Percentiles rank a stretch among this genome's conserved stretches.
Conservation (phyloP, 192 early-diverging fungal species). For the Chytriomyces confervae region DNA sequence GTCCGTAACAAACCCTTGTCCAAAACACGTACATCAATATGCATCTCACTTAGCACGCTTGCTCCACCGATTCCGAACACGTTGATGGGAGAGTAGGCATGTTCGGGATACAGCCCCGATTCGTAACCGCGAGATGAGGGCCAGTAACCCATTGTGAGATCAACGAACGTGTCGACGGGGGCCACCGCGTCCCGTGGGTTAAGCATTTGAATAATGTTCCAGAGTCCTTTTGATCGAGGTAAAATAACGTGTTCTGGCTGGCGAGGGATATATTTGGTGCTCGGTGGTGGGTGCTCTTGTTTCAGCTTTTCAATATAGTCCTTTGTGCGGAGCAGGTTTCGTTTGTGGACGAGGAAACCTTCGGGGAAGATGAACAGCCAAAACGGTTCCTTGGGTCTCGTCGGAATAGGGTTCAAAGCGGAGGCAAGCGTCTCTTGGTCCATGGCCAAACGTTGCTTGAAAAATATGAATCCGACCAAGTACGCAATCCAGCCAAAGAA, state of each 20-base stretch:
- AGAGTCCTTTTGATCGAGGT: constrained; percentile 19
- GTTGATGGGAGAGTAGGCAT: neutral
- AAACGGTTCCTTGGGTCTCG: constrained; percentile 8
- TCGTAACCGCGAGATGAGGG: constrained; percentile 26
- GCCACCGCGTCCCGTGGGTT: neutral
- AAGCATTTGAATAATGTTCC: neutral
- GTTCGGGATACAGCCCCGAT: constrained; percentile 10
- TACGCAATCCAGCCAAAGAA: constrained; percentile 15
- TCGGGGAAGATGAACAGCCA: constrained; percentile 26
- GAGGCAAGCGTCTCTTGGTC: constrained; percentile 3
- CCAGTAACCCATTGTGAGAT: constrained; percentile 24
- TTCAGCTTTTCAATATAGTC: constrained; percentile 17
- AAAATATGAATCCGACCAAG: constrained; percentile 15
- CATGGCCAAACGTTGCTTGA: constrained; percentile 5
- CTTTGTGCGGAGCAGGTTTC: constrained; percentile 1
- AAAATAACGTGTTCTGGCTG: constrained; percentile 18
- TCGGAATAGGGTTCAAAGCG: neutral
- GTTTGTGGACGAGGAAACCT: constrained; percentile 17
- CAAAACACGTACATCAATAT: constrained; percentile 4
- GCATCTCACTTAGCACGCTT: neutral
- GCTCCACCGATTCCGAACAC: constrained; percentile 12
- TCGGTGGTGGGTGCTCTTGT: neutral
- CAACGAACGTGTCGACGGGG: constrained; percentile 12
- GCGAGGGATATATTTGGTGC: neutral
- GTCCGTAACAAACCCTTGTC: neutral